Percentiles rank a stretch among this genome's conserved stretches.
Conservation (phyloP, 2,329 filamentous ascomycete genomes). For the Didymella pinodella region DNA sequence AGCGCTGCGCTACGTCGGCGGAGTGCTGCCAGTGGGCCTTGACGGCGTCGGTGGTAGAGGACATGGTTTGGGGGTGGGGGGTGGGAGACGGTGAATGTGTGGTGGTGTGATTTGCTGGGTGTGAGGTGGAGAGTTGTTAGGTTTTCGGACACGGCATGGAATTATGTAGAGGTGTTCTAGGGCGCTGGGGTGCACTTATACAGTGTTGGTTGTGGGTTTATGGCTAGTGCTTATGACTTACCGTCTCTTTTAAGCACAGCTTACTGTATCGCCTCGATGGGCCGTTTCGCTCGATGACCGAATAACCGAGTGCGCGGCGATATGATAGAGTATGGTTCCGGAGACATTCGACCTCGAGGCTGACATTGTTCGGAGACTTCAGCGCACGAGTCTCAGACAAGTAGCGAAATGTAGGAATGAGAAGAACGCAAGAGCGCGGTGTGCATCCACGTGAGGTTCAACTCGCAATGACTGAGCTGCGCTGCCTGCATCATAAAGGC, state of each 20-base stretch:
- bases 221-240: slow-evolving; percentile 2
- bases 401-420: not conserved
- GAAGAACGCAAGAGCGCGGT: not conserved
- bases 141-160: not conserved
- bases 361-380: slow-evolving; percentile 3
- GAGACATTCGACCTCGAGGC: not conserved
- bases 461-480: no score
- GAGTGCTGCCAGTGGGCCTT: slow-evolving; percentile 7
- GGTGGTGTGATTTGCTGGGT: not conserved
- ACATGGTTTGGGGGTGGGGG: not conserved
- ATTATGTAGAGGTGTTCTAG: not conserved
- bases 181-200: not conserved
- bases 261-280: not conserved
- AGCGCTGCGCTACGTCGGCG: slow-evolving; percentile 25
- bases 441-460: no score
- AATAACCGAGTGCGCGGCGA: slow-evolving; percentile 6
- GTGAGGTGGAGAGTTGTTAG: not conserved
- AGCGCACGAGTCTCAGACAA: not conserved
- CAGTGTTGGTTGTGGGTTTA: not conserved
- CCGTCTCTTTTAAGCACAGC: not conserved
- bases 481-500: no score
- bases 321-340: not conserved
- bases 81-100: not conserved
- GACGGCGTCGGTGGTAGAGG: not conserved
- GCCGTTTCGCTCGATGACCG: not conserved